Evolutionary conservation across 1,139 yeast genomes (phyloP), one percentile per base, ranked within the genome.

Genomic region (Yamadazyma songkhlaensis): DNA sequence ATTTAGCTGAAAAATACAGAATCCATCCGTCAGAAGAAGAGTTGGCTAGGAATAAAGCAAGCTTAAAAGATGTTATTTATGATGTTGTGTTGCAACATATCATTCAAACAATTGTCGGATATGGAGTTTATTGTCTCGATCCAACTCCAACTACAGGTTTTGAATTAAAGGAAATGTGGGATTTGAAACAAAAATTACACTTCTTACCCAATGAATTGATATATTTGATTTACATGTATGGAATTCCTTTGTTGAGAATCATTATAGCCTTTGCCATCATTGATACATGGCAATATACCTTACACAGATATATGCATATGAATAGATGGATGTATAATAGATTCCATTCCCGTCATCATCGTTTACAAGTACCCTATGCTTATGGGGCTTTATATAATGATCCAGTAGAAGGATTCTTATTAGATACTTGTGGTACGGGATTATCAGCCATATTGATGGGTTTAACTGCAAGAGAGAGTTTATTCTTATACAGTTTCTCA

Each of bases 381-480:
- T 90, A 77, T 60, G 98, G 98, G 34, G 98, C 98, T 3, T 72
- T 92, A 32, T 92, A 88, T 68, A 92, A 92, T 62, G 90, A 90
- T 51, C 92, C 96, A 13, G 74, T 87, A 10, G 98, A 92, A 66
- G 98, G 98, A 4, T 87, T 92, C 50, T 60, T 90, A 42, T 72
- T 92, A 54, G 98, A 92, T 63, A 88, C 98, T 12, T 59, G 82
- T 34, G 98, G 98, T 7, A 85, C 97, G 1, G 97, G 96, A 17
- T 49, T 90, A 31, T 94, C 96, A 1, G 74, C 81, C 40, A 49
- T 86, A 23, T 48, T 77, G 11, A 74, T 86, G 2, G 72, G 75
- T 2, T 67, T 92, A 49, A 64, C 86, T 2, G 84, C 89, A 35
- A 78, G 96, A 42, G 97, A 92, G 63, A 67, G 83, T 36, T 68